Conservation (phyloP, 129 eudicot genomes). For the Lactuca sativa region DNA sequence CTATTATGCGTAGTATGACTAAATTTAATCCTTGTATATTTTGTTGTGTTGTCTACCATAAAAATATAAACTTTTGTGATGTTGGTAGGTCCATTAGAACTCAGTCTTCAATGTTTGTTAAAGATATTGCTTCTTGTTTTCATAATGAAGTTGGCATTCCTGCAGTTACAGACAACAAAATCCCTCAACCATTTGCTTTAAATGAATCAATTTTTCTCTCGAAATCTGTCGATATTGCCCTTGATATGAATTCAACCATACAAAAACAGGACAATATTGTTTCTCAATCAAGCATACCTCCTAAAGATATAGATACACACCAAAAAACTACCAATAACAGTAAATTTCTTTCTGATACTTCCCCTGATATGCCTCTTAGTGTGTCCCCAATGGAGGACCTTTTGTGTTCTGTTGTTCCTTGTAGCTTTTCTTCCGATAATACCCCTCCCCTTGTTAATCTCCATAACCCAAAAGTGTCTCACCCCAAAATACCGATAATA, state of each 20-base stretch:
- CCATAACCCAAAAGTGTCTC: constrained; percentile 1
- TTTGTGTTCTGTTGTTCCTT: constrained; percentile 83
- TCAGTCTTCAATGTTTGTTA: too few relatives aligned
- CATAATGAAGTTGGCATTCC: constrained; percentile 52
- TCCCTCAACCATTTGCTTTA: constrained; percentile 39
- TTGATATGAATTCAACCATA: constrained; percentile 69
- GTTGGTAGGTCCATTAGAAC: too few relatives aligned
- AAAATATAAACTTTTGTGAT: too few relatives aligned
- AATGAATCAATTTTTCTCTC: constrained; percentile 71
- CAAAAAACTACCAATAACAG: too few relatives aligned
- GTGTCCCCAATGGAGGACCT: constrained; percentile 64
- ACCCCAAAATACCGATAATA: too few relatives aligned
- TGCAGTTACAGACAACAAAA: constrained; percentile 22
- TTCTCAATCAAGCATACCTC: constrained; percentile 54
- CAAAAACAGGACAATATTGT: constrained; percentile 34
- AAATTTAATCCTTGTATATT: too few relatives aligned
- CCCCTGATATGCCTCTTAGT: not conserved
- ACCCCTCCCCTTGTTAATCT: not conserved
- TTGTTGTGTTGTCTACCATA: too few relatives aligned
- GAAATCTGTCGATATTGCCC: constrained; percentile 85
- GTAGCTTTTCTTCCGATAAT: constrained; percentile 57
- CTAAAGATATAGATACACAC: constrained; percentile 1
- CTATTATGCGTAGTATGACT: too few relatives aligned
- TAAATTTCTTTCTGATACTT: constrained; percentile 35
- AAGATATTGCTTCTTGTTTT: too few relatives aligned